Evolutionary conservation across 441 rosid species (phyloP), one percentile per base, ranked within the genome.

Genomic region (Breynia disticha): DNA sequence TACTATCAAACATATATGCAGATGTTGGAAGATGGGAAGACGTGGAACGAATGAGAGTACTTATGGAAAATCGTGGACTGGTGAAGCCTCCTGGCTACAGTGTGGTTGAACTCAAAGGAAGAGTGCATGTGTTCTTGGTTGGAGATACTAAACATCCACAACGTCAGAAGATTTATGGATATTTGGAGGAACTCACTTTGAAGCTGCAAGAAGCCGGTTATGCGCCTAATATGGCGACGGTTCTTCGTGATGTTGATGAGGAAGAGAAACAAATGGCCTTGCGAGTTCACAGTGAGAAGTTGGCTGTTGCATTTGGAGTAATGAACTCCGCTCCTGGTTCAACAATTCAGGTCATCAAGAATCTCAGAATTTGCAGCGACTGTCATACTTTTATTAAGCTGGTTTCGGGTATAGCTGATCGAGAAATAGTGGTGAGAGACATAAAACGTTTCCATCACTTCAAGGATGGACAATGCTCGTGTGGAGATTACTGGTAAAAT

Each of bases 21-120:
- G 87, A 81, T 67, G 81, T 83, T 16, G 91, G 90, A 60, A 83
- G 91, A 58, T 90, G 90, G 94, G 69, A 79, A 57, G 96, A 87
- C 16, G 84, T 79, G 38, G 91, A 81, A 67, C 76, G 78, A 58
- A 82, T 79, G 55, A 83, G 96, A 67, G 19, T 52, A 17, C 64
- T 74, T 15, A 59, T 84, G 79, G 77, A 83, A 64, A 66, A 67
- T 46, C 80, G 77, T 7, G 81, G 85, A 44, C 72, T 83, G 18
- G 74, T 76, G 46, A 87, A 90, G 67, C 75, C 84, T 4, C 91
- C 84, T 5, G 97, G 97, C 35, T 86, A 75, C 61, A 86, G 95
- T 71, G 78, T 88, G 87, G 87, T 82, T 32, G 87, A 82, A 15
- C 76, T 86, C 75, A 83, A 79, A 28, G 95, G 84, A 17, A 80